Evolutionary conservation across 116 monocot species (phyloP).

Genomic region (Phalaenopsis hybrid): DNA sequence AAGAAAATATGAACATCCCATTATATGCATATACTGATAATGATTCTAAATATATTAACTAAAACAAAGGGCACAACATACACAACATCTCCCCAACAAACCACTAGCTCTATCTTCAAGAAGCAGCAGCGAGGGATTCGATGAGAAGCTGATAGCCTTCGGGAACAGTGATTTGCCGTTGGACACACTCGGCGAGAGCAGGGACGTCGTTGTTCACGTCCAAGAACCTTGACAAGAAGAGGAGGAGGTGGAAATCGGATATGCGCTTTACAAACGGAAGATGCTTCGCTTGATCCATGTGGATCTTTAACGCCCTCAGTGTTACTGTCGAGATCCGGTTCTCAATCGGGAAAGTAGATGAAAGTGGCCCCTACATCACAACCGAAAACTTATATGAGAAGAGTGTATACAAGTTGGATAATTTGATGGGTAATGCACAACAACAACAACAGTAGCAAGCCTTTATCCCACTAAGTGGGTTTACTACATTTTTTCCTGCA

Average conservation of each 20-base stretch:
- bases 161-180: slow-evolving; percentile 37
- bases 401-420: background rate
- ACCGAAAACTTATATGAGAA: background rate
- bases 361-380: slow-evolving; percentile 56
- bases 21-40: background rate
- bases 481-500: no score
- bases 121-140: slow-evolving; percentile 62
- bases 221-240: slow-evolving; percentile 47
- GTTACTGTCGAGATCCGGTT: slow-evolving; percentile 62
- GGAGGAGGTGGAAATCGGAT: slow-evolving; percentile 83
- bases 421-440: no score
- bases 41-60: background rate
- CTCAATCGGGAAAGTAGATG: slow-evolving; percentile 76
- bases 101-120: slow-evolving; percentile 15
- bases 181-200: slow-evolving; percentile 53
- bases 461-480: no score
- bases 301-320: slow-evolving; percentile 54
- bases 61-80: background rate
- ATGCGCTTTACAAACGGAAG: slow-evolving; percentile 71
- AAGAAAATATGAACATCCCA: background rate
- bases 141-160: slow-evolving; percentile 88
- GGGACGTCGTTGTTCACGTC: slow-evolving; percentile 78
- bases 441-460: no score
- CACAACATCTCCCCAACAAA: background rate
- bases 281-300: slow-evolving; percentile 55